phyloP scores from a whole-genome alignment of 768 basidiomycete genomes.

The Boletus barrowsii region DNA sequence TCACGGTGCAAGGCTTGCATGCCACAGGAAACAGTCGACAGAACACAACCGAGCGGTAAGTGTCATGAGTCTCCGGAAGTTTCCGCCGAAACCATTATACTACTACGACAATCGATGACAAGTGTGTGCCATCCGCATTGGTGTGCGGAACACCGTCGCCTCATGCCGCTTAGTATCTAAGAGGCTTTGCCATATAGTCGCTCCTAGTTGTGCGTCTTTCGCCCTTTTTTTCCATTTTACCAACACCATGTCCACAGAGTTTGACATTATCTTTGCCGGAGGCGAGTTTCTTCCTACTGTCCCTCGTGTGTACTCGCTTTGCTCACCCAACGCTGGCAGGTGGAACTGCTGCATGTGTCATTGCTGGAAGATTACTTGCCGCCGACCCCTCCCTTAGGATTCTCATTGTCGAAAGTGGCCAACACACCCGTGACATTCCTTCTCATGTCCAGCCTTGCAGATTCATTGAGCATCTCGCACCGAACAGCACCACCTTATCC shows the following conservation, averaged over 20 bases:
- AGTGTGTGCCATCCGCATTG: too few species aligned
- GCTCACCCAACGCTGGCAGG: conserved; percentile 18
- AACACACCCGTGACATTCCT: conserved; percentile 44
- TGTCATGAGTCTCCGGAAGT: too few species aligned
- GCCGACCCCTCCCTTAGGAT: conserved; percentile 55
- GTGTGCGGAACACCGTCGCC: too few species aligned
- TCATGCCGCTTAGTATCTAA: too few species aligned
- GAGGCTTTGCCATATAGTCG: too few species aligned
- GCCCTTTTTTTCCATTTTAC: background rate
- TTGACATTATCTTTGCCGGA: conserved; percentile 59
- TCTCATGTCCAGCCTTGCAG: conserved; percentile 54
- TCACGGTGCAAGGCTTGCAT: too few species aligned
- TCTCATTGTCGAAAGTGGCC: conserved; percentile 59
- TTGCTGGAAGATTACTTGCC: conserved; percentile 48
- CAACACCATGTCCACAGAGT: conserved; percentile 14
- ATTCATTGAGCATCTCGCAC: conserved; percentile 41
- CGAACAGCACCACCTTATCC: conserved; percentile 41
- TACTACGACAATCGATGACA: too few species aligned
- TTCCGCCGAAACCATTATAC: too few species aligned
- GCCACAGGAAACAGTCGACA: too few species aligned
- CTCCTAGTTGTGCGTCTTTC: too few species aligned
- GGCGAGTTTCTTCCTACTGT: conserved; percentile 31
- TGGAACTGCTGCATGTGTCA: conserved; percentile 55
- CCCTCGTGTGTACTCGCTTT: background rate
- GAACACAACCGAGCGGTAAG: too few species aligned